phyloP scores from a whole-genome alignment of 1,284 basidiomycete species.

The Volvariella volvacea region DNA sequence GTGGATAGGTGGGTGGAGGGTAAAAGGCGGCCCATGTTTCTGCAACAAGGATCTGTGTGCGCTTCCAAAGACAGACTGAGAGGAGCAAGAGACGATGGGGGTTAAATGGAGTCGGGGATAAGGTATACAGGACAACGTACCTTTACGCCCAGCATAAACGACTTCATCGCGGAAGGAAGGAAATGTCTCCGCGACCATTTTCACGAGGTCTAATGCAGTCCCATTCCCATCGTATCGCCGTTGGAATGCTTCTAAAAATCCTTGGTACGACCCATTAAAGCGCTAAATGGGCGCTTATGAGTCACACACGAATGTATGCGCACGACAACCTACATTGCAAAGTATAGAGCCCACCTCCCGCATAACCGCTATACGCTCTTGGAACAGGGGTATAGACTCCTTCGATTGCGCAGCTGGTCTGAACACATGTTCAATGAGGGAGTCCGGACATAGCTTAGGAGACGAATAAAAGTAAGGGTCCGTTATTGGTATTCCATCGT shows the following conservation, averaged over 20 bases:
- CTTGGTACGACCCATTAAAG: slow-evolving; percentile 66
- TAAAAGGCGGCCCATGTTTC: slow-evolving; percentile 82
- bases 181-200: slow-evolving; percentile 63
- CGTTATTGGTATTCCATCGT: slow-evolving; percentile 66
- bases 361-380: slow-evolving; percentile 64
- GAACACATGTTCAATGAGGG: slow-evolving; percentile 61
- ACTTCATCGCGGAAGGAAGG: slow-evolving; percentile 72
- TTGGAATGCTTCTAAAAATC: slow-evolving; percentile 59
- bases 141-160: slow-evolving; percentile 46
- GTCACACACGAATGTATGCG: not conserved
- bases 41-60: slow-evolving; percentile 79
- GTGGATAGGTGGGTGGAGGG: slow-evolving; percentile 31
- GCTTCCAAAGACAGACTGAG: slow-evolving; percentile 75
- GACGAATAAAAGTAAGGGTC: slow-evolving; percentile 71
- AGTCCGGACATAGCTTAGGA: slow-evolving; percentile 56
- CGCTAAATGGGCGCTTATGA: slow-evolving; percentile 32
- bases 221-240: slow-evolving; percentile 41
- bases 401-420: slow-evolving; percentile 45
- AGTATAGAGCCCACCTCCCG: slow-evolving; percentile 67
- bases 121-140: slow-evolving; percentile 26
- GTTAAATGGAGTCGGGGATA: not conserved
- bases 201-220: slow-evolving; percentile 65
- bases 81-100: not conserved
- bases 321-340: slow-evolving; percentile 45
- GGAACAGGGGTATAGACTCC: slow-evolving; percentile 62